Base-by-base conservation (phyloP, 2,329 filamentous ascomycete species). In the Fonsecaea pedrosoi region DNA sequence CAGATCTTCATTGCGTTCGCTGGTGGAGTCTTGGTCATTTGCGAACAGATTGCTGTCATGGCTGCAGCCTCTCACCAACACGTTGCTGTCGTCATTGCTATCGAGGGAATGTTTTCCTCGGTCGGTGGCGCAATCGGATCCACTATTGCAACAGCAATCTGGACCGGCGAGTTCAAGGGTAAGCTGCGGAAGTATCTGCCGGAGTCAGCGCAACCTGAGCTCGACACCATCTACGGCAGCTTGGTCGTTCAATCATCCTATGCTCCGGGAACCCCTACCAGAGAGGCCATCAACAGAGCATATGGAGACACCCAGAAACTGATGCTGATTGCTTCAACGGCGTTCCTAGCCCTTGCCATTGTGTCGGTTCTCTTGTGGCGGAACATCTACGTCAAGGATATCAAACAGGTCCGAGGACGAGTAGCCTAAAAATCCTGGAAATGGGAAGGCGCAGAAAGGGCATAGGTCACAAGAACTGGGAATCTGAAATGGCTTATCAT, bases 21-120 rank as follows among this genome's bases (percentile, higher is more conserved):
- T n/a, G 83, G 83, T 10, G 81, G 81, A 66, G 82, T 82, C 42
- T 78, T 85, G 15, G 80, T 85, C 55, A 80, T 85, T 69, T 79
- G 80, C 69, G 78, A 84, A 71, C 82, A 88, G 70, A 82, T 89
- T 59, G 84, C 85, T 10, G 82, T 87, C 53, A 83, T 87, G 74
- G 80, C 83, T 0, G 80, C 82, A 2, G 82, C 83, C 0, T 79
- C 80, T 3, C 69, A 67, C 21, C 85, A 87, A 65, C 78, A 85
- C 64, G 79, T 85, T 68, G 77, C 88, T 7, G 82, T 85, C 30
- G 78, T 85, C 48, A 77, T 87, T 34, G 83, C 85, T n/a, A 48
- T 77, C 7, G 64, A 77, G 35, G 70, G 73, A 37, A 66, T 78
- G 2, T 76, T 76, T 38, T 68, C 74, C 6, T 75, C 66, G 37